Percentiles rank a stretch among this genome's conserved stretches.
These are phyloP conservation scores for Plasmodium malariae DNA, from an alignment of 169 alveolate genomes.

Conservation along the genomic window DNA sequence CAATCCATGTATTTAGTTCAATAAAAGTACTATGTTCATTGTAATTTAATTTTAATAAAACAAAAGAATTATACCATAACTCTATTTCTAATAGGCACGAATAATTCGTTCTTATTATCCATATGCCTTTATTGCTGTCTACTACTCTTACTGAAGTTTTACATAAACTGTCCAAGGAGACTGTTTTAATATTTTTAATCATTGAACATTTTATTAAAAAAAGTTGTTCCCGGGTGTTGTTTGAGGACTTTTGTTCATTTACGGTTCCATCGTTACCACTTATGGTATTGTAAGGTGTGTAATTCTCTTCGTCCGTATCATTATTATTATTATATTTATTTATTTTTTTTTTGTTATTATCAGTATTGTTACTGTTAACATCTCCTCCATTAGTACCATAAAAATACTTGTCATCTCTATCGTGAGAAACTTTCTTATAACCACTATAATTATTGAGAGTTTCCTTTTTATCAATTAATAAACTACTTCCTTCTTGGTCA, in stretches of 20 bases:
- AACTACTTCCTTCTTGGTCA: no score
- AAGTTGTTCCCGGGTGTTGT: slow-evolving; percentile 34
- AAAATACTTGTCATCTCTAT: no score
- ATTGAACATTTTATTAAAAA: slow-evolving; percentile 71
- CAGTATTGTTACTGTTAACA: background rate
- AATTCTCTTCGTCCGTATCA: no score
- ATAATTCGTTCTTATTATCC: slow-evolving; percentile 54
- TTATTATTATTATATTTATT: no score
- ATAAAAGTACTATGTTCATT: slow-evolving; percentile 28
- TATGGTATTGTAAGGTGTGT: no score
- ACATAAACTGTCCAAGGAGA: background rate
- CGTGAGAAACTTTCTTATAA: no score
- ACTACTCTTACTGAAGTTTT: slow-evolving; percentile 3
- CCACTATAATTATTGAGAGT: no score
- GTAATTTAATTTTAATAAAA: slow-evolving; percentile 61
- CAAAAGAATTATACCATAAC: slow-evolving; percentile 67
- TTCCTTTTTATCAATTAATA: no score
- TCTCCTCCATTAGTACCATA: no score
- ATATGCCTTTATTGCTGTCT: slow-evolving; percentile 46
- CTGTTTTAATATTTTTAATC: slow-evolving; percentile 38
- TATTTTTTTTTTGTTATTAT: background rate
- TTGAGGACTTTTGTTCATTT: background rate
- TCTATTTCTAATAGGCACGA: slow-evolving; percentile 54
- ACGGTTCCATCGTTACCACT: background rate
- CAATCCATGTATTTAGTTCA: slow-evolving; percentile 58